phyloP scores from a whole-genome alignment of 192 early-diverging fungal genomes.

The Gamsiella multidivaricata region DNA sequence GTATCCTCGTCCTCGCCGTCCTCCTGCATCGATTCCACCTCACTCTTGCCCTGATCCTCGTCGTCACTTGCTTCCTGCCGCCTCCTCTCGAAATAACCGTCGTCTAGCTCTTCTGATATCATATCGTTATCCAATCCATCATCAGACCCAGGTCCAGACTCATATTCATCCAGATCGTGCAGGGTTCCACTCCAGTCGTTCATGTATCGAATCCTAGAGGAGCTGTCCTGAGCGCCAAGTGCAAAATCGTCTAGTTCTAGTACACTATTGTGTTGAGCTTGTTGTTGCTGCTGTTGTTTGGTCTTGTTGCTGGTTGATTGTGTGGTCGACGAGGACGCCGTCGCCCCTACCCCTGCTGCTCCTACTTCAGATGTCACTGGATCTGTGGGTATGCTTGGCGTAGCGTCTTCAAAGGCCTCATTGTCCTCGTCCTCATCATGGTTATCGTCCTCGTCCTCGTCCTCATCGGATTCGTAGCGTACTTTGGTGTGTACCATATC shows the following conservation, averaged over 20 bases:
- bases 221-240: background rate
- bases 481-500: slow-evolving; percentile 30
- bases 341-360: background rate
- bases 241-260: slow-evolving; percentile 10
- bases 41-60: background rate
- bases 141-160: slow-evolving; percentile 9
- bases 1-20: slow-evolving; percentile 25
- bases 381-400: background rate
- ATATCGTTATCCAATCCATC: background rate
- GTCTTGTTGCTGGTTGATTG: background rate
- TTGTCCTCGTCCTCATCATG: background rate
- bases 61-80: slow-evolving; percentile 7
- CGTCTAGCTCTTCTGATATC: slow-evolving; percentile 15
- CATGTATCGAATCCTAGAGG: slow-evolving; percentile 23
- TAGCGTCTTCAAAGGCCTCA: background rate
- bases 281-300: background rate
- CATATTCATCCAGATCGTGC: slow-evolving; percentile 17
- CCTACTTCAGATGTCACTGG: too few relatives aligned
- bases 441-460: slow-evolving; percentile 7
- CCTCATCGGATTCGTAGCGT: slow-evolving; percentile 45
- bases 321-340: background rate
- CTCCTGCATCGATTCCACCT: background rate
- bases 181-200: slow-evolving; percentile 32
- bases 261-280: background rate
- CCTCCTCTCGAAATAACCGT: slow-evolving; percentile 21